phyloP scores from a whole-genome alignment of 2,329 filamentous ascomycete genomes.

The Pseudogymnoascus destructans region DNA sequence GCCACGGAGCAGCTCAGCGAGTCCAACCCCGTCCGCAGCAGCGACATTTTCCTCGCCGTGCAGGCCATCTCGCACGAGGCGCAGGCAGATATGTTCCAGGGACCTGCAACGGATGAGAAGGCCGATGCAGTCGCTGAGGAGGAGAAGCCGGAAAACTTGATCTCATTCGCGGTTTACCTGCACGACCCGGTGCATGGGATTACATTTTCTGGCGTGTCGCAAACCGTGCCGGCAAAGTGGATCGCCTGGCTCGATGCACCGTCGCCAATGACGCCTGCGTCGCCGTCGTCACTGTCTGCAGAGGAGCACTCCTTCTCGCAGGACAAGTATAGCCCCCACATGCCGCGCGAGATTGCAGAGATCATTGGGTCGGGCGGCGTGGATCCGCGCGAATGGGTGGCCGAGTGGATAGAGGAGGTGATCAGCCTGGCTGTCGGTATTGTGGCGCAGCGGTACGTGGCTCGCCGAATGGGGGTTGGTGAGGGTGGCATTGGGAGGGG shows the following conservation, averaged over 20 bases:
- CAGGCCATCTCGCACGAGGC: constrained; percentile 64
- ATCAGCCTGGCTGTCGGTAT: constrained; percentile 67
- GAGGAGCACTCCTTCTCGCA: constrained; percentile 27
- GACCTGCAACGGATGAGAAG: constrained; percentile 43
- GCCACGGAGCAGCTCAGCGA: constrained; percentile 70
- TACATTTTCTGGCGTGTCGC: constrained; percentile 69
- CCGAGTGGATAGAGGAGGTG: constrained; percentile 90
- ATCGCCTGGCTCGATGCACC: constrained; percentile 79
- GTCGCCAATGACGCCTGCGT: constrained; percentile 39
- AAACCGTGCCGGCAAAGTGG: constrained; percentile 75
- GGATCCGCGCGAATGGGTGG: constrained; percentile 91
- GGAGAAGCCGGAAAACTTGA: constrained; percentile 42
- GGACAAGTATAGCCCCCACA: constrained; percentile 30
- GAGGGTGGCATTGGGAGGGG: constrained; percentile 55
- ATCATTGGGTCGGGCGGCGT: constrained; percentile 66
- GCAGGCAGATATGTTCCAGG: constrained; percentile 55
- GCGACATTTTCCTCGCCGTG: constrained; percentile 89
- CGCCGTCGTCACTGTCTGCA: constrained; percentile 20
- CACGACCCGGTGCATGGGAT: constrained; percentile 87
- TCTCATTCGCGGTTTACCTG: constrained; percentile 67
- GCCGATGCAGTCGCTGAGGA: constrained; percentile 38
- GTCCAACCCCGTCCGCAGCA: constrained; percentile 78
- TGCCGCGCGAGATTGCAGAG: constrained; percentile 75
- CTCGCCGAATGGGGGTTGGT: constrained; percentile 87
- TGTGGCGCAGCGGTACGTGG: constrained; percentile 90